phyloP scores from a whole-genome alignment of 1,139 yeast genomes.

The Protomyces inouyei region DNA sequence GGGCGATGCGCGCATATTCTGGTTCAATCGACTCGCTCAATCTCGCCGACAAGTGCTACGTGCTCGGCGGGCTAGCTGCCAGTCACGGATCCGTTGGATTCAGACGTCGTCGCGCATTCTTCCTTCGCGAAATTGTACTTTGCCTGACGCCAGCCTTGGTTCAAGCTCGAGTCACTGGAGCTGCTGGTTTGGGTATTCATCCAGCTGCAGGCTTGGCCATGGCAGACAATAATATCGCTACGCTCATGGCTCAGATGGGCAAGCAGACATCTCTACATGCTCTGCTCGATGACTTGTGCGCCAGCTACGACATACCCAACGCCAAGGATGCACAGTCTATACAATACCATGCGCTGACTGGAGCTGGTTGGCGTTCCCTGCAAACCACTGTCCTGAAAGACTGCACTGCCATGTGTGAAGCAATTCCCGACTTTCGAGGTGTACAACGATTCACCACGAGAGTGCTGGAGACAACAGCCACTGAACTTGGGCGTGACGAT shows the following conservation, averaged over 20 bases:
- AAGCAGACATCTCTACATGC: conserved; percentile 6
- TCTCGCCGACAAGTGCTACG: conserved; percentile 40
- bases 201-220: conserved; percentile 30
- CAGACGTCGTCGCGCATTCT: conserved; percentile 63
- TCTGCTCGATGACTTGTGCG: conserved; percentile 38
- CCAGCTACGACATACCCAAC: conserved; percentile 35
- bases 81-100: conserved; percentile 61
- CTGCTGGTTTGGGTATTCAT: conserved; percentile 34
- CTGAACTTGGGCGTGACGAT: conserved; percentile 49
- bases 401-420: conserved; percentile 54
- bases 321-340: conserved; percentile 19
- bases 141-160: conserved; percentile 49
- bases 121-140: conserved; percentile 57
- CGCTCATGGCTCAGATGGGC: background rate
- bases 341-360: conserved; percentile 31
- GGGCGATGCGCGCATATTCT: conserved; percentile 33
- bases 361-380: conserved; percentile 53
- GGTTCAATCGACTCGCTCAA: conserved; percentile 34
- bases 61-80: conserved; percentile 63
- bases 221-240: conserved; percentile 12
- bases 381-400: conserved; percentile 56
- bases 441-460: conserved; percentile 50
- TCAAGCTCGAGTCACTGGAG: conserved; percentile 33
- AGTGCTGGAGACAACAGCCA: conserved; percentile 45
- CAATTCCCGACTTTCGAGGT: conserved; percentile 47